These are phyloP conservation scores for Babesia bigemina DNA, from an alignment of 169 alveolate genomes.

Conservation along the genomic window DNA sequence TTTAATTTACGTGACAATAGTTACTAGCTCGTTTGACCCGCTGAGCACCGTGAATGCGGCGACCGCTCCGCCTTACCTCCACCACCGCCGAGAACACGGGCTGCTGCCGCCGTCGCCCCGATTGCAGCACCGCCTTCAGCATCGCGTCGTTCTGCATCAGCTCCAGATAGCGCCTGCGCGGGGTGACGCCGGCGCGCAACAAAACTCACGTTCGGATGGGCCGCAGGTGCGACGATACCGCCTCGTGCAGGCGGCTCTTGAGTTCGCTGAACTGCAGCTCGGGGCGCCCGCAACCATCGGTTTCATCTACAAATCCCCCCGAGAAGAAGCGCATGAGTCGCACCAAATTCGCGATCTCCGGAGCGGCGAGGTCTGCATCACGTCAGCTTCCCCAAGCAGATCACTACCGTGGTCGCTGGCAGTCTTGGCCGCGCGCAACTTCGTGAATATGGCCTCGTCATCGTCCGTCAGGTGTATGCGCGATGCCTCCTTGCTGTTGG, in stretches of 20 bases:
- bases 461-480: slow-evolving; percentile 41
- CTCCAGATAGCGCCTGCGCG: slow-evolving; percentile 44
- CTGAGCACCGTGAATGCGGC: not conserved
- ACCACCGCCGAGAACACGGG: slow-evolving; percentile 5
- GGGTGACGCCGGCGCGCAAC: no score
- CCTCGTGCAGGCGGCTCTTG: slow-evolving; percentile 30
- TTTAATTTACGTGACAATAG: slow-evolving; percentile 18
- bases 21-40: slow-evolving; percentile 15
- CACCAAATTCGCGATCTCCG: slow-evolving; percentile 49
- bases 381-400: no score
- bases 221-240: slow-evolving; percentile 6
- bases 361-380: slow-evolving; percentile 11
- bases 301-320: not conserved
- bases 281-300: not conserved
- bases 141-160: slow-evolving; percentile 23
- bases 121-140: slow-evolving; percentile 11
- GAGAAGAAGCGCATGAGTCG: slow-evolving; percentile 43
- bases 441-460: slow-evolving; percentile 25
- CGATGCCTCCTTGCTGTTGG: not conserved
- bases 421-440: slow-evolving; percentile 55
- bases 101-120: slow-evolving; percentile 20
- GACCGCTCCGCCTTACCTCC: slow-evolving; percentile 18
- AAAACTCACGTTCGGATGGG: slow-evolving; percentile 39
- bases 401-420: slow-evolving; percentile 18
- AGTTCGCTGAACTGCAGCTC: slow-evolving; percentile 18